phyloP scores from a whole-genome alignment of 352 stramenopile genomes.

The Globisporangium acanthophoron region DNA sequence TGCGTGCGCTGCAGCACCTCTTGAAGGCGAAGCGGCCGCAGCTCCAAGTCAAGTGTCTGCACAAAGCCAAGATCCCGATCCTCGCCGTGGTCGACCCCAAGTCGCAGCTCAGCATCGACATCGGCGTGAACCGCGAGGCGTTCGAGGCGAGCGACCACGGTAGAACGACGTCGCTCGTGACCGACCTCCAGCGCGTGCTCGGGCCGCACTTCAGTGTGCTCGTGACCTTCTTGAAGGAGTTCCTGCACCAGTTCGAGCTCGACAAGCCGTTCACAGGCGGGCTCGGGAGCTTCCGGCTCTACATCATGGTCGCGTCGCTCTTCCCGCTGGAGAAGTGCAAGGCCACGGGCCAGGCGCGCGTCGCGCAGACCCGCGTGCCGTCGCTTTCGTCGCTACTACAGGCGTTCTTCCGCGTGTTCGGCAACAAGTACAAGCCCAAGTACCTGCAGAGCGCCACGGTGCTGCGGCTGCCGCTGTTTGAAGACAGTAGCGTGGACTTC shows the following conservation, averaged over 20 bases:
- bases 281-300: slow-evolving; percentile 72
- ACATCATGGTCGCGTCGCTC: slow-evolving; percentile 76
- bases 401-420: slow-evolving; percentile 62
- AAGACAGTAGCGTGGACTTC: slow-evolving; percentile 47
- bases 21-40: slow-evolving; percentile 40
- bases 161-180: slow-evolving; percentile 53
- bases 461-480: slow-evolving; percentile 26
- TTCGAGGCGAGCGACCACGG: slow-evolving; percentile 60
- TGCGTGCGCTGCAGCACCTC: slow-evolving; percentile 53
- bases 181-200: slow-evolving; percentile 33
- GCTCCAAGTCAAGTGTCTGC: slow-evolving; percentile 56
- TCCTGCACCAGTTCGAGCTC: slow-evolving; percentile 69
- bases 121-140: slow-evolving; percentile 56
- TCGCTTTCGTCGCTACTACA: slow-evolving; percentile 29
- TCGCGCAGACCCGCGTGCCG: background rate
- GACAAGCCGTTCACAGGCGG: slow-evolving; percentile 79
- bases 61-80: slow-evolving; percentile 73
- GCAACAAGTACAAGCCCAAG: slow-evolving; percentile 44
- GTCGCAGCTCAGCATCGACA: slow-evolving; percentile 49
- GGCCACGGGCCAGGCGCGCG: background rate
- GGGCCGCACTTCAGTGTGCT: slow-evolving; percentile 44
- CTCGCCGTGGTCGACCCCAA: slow-evolving; percentile 56
- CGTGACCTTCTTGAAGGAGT: slow-evolving; percentile 71
- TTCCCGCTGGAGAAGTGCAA: slow-evolving; percentile 27
- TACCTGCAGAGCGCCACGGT: slow-evolving; percentile 49